Conservation (phyloP, 2,329 filamentous ascomycete genomes). For the Alternaria hordeiaustralica region DNA sequence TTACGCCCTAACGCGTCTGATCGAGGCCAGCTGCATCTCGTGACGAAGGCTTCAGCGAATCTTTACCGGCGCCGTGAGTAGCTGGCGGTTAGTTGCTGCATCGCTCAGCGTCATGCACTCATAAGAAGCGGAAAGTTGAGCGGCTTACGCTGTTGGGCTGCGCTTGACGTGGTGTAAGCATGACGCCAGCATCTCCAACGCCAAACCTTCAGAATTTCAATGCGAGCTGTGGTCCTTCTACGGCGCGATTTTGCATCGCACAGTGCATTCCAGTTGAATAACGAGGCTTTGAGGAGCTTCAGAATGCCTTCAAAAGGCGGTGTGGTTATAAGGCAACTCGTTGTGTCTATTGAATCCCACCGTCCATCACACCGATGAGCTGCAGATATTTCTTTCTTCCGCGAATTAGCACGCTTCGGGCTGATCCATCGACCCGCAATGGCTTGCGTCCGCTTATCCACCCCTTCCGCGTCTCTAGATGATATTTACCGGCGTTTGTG, state of each 20-base stretch:
- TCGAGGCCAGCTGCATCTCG: constrained; percentile 28
- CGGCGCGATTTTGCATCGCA: background rate
- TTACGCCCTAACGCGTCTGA: constrained; percentile 31
- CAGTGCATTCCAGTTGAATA: background rate
- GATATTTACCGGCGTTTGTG: constrained; percentile 19
- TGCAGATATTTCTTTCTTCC: constrained; percentile 13
- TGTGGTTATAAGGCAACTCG: constrained; percentile 17
- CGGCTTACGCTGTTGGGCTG: constrained; percentile 2
- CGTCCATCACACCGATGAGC: constrained; percentile 26
- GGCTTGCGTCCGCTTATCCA: constrained; percentile 26
- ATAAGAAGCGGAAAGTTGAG: constrained; percentile 17
- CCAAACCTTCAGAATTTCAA: constrained; percentile 1
- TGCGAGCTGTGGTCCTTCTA: background rate
- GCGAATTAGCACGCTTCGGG: constrained; percentile 22
- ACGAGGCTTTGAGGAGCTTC: background rate
- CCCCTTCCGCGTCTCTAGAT: constrained; percentile 10
- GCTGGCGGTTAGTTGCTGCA: constrained; percentile 28
- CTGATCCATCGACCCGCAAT: constrained; percentile 18
- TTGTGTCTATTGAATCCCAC: constrained; percentile 4
- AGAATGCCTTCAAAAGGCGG: constrained; percentile 12
- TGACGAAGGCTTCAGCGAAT: constrained; percentile 16
- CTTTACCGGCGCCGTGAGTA: constrained; percentile 20
- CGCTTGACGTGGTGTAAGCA: constrained; percentile 12
- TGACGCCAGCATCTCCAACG: constrained; percentile 14
- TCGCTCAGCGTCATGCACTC: constrained; percentile 24